Conservation (phyloP, 2,329 filamentous ascomycete genomes). For the Zymoseptoria passerinii region DNA sequence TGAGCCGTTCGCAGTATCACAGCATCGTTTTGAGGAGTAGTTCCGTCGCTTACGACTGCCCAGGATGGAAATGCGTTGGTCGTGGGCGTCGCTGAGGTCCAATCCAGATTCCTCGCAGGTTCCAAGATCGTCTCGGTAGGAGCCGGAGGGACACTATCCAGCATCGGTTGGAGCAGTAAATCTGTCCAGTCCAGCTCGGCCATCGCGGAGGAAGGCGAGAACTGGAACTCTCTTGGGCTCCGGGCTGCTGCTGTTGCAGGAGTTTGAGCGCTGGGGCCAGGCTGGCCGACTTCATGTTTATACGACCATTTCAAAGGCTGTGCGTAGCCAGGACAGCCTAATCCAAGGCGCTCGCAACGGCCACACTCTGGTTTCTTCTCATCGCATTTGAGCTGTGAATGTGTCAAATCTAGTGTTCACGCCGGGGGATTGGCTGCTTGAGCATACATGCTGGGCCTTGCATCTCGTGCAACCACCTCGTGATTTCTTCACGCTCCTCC, state of each 20-base stretch:
- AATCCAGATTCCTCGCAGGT: neutral
- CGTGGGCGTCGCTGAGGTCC: neutral
- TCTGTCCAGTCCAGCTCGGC: neutral
- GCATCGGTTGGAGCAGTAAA: neutral
- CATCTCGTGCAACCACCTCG: constrained; percentile 11
- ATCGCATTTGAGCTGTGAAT: constrained; percentile 9
- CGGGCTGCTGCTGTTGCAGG: neutral
- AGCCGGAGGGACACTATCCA: neutral
- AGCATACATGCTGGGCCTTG: constrained; percentile 10
- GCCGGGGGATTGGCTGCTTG: neutral
- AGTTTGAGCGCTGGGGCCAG: neutral
- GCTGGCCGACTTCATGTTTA: constrained; percentile 6
- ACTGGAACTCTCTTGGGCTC: neutral
- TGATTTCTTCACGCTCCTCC: constrained; percentile 10
- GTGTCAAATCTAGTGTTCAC: neutral
- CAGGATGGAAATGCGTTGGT: neutral
- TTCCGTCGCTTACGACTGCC: neutral
- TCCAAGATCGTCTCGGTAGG: neutral
- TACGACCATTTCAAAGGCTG: constrained; percentile 8
- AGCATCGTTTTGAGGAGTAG: neutral
- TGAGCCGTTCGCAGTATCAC: neutral
- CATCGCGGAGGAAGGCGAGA: neutral
- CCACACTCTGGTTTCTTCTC: constrained; percentile 5
- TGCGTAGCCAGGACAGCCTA: constrained; percentile 4
- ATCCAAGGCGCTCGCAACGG: constrained; percentile 5